Evolutionary conservation across 2,329 filamentous ascomycete species (phyloP), one percentile per base, ranked within the genome.

Genomic region (Talaromyces sp.): DNA sequence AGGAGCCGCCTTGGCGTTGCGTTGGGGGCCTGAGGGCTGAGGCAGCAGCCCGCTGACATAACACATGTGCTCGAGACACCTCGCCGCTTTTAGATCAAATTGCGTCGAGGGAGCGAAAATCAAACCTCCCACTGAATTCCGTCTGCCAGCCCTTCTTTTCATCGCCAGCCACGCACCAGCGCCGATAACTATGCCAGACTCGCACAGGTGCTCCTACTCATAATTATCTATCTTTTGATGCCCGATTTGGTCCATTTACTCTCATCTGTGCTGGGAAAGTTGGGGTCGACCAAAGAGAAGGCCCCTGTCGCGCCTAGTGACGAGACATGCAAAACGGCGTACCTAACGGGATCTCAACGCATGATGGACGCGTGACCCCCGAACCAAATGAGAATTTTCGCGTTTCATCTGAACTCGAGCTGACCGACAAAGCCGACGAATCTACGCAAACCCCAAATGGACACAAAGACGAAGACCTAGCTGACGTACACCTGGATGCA

Each of bases 301-400:
- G 73, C 76, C 76, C 75, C 75, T 76, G 73, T 75, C 72, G 64
- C 74, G 68, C 67, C 70, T 71, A 70, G 69, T 70, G 71, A 71
- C 70, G 73, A 79, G 77, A 77, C 68, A 79, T 79, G 77, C 77
- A 78, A 78, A 77, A 79, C 76, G 76, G 76, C 69, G 77, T 67
- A 67, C 68, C 69, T 61, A 76, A 76, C 68, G 74, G 73, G 72
- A 71, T 69, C 69, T 73, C 71, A 68, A 71, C 74, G 67, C 71
- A 75, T 67, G 70, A 76, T 74, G 73, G 76, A 69, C 67, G 66
- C 66, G 65, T 75, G 69, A 75, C 73, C 34, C 68, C 71, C 57
- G 70, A 72, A 56, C 58, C 66, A 42, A 68, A 72, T 61, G 64
- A 67, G 57, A 63, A 60, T 44, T 55, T 59, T 56, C 65, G 65